These are phyloP conservation scores for Exophiala oligosperma DNA, from an alignment of 2,329 filamentous ascomycete genomes.

Conservation along the genomic window DNA sequence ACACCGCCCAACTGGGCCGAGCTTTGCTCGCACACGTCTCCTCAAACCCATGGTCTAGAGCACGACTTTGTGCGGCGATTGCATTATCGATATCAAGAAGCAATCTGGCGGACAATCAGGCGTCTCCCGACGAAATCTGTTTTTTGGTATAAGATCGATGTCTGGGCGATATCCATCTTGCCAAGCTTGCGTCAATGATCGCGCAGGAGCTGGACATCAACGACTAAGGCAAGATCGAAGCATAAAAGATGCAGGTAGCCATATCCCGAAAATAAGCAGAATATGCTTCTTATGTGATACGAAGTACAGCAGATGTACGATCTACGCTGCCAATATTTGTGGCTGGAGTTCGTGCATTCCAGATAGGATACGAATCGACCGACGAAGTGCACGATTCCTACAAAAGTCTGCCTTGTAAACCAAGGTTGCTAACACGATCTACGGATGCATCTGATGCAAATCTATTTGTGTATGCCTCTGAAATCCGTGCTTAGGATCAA, in stretches of 20 bases:
- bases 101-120: neutral
- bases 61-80: neutral
- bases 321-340: too few relatives aligned
- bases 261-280: neutral
- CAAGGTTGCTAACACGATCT: too few relatives aligned
- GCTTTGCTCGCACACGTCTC: neutral
- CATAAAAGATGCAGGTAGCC: neutral
- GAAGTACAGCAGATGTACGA: too few relatives aligned
- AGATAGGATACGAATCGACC: too few relatives aligned
- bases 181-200: neutral
- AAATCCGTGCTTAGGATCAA: too few relatives aligned
- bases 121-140: neutral
- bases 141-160: neutral
- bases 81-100: neutral
- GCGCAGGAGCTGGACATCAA: neutral
- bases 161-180: neutral
- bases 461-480: too few relatives aligned
- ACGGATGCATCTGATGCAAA: too few relatives aligned
- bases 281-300: neutral
- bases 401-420: too few relatives aligned
- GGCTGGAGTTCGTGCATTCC: too few relatives aligned
- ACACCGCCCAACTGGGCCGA: neutral
- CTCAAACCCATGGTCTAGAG: neutral
- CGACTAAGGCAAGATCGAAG: neutral
- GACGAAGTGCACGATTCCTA: too few relatives aligned